Evolutionary conservation across 169 alveolate species (phyloP), one percentile per base, ranked within the genome.

Genomic region (Plasmodium berghei): DNA sequence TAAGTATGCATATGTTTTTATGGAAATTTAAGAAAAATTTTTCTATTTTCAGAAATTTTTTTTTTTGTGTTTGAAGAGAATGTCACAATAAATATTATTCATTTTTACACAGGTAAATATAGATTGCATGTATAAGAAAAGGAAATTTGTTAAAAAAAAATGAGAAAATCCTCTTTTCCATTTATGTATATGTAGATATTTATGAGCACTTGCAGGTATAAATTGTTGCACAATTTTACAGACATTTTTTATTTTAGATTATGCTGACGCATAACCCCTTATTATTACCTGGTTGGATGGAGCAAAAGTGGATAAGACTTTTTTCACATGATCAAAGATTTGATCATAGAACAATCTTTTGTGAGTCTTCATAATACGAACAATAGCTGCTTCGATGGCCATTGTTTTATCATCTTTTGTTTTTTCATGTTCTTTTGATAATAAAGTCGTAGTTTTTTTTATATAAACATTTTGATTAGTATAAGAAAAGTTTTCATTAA

Each of bases 331-430:
- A 48, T 83, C 75, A 66, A 83, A 83, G n/a, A 83, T 83, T 83
- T 83, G 90, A 40, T 83, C 90, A 28, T 83, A 83, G 46, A 83
- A 83, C n/a, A 83, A 55, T 67, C 69, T 83, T 49, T 83, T 83
- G 46, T 83, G 90, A 14, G 90, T 59, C 63, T 96, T 96, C 98
- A 96, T 96, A 8, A 96, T 94, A 70, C 96, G 92, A 12, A 96
- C 98, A 40, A 95, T 94, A 18, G 96, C 95, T 4, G 98, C 98
- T 48, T 96, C 97, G 45, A 95, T 94, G 10, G 98, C 97, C 55
- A 89, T 89, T 16, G 95, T 75, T 87, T 96, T 90, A 26, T 96
- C 97, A 24, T 94, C 95, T 54, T 92, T 86, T 6, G 80, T 49
- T 62, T 83, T 66, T 67, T 83, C 90, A 14, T 83, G 90, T 45